These are phyloP conservation scores for Penicillium arizonense DNA, from an alignment of 495 filamentous ascomycete genomes.

Conservation along the genomic window DNA sequence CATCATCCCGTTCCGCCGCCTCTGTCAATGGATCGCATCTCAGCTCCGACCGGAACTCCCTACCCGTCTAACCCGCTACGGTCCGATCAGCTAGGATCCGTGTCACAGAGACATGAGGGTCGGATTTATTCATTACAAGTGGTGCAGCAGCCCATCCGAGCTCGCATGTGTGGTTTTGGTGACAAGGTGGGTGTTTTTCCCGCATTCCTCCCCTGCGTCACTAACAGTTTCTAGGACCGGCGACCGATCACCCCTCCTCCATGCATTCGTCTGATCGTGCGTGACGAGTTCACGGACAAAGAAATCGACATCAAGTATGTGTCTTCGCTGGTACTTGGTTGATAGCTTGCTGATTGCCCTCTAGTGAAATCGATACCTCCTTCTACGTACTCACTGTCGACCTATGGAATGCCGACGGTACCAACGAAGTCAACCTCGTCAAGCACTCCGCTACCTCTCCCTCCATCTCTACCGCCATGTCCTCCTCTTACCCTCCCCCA, in stretches of 20 bases:
- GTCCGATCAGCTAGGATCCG: conserved; percentile 36
- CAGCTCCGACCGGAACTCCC: conserved; percentile 33
- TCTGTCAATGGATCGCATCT: conserved; percentile 50
- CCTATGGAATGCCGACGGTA: conserved; percentile 80
- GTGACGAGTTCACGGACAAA: conserved; percentile 74
- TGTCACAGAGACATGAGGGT: conserved; percentile 43
- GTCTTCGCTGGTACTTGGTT: no score
- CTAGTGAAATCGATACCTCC: conserved; percentile 74
- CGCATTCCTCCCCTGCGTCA: background rate
- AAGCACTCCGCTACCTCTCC: conserved; percentile 83
- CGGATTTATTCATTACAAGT: conserved; percentile 69
- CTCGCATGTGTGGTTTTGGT: conserved; percentile 98
- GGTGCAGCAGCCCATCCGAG: conserved; percentile 88
- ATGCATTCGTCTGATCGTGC: conserved; percentile 81
- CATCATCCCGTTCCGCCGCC: conserved; percentile 41
- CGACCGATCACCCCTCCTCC: conserved; percentile 95
- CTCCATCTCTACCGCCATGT: conserved; percentile 82
- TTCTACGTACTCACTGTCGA: conserved; percentile 94
- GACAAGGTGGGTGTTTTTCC: conserved; percentile 70
- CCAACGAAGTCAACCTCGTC: conserved; percentile 91
- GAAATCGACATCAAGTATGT: conserved; percentile 87
- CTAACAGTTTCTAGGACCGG: conserved; percentile 64
- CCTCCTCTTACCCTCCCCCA: conserved; percentile 70
- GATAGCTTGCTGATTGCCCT: conserved; percentile 5
- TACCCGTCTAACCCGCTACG: conserved; percentile 38